phyloP scores from a whole-genome alignment of 495 filamentous ascomycete species.

The Pseudevernia furfuracea region DNA sequence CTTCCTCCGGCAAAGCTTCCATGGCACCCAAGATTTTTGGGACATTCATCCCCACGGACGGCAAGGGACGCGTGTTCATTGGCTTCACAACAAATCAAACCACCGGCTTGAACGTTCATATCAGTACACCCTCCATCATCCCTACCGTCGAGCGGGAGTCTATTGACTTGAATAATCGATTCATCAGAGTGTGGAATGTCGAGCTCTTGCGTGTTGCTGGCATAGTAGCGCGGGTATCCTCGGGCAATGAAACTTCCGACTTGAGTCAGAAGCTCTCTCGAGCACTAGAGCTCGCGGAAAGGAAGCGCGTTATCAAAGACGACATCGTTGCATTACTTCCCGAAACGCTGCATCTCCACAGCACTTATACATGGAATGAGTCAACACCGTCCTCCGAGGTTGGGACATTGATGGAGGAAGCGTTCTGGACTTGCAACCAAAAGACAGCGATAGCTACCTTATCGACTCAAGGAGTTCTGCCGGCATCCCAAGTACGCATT shows the following conservation, averaged over 20 bases:
- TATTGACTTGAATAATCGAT: conserved; percentile 91
- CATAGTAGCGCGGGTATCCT: conserved; percentile 81
- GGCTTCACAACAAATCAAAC: conserved; percentile 97
- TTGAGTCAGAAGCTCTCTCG: conserved; percentile 45
- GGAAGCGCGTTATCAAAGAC: conserved; percentile 46
- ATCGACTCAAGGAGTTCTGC: conserved; percentile 76
- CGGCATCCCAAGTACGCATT: conserved; percentile 67
- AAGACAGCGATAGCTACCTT: conserved; percentile 75
- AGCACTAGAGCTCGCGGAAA: conserved; percentile 29
- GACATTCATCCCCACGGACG: conserved; percentile 79
- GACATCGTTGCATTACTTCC: conserved; percentile 62
- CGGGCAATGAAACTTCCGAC: conserved; percentile 72
- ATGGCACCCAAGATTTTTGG: conserved; percentile 71
- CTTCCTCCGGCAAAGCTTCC: conserved; percentile 45
- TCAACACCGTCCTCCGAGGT: conserved; percentile 81
- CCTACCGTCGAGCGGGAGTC: conserved; percentile 97
- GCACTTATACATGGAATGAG: conserved; percentile 75
- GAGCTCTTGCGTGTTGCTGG: conserved; percentile 90
- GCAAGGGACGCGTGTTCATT: conserved; percentile 82
- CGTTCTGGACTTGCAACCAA: conserved; percentile 87
- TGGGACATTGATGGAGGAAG: conserved; percentile 77
- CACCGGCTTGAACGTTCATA: conserved; percentile 85
- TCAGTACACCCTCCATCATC: conserved; percentile 97
- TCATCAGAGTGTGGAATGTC: conserved; percentile 90
- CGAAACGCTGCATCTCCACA: conserved; percentile 44